Conservation (phyloP, 2,329 filamentous ascomycete genomes). For the Claviceps cyperi region DNA sequence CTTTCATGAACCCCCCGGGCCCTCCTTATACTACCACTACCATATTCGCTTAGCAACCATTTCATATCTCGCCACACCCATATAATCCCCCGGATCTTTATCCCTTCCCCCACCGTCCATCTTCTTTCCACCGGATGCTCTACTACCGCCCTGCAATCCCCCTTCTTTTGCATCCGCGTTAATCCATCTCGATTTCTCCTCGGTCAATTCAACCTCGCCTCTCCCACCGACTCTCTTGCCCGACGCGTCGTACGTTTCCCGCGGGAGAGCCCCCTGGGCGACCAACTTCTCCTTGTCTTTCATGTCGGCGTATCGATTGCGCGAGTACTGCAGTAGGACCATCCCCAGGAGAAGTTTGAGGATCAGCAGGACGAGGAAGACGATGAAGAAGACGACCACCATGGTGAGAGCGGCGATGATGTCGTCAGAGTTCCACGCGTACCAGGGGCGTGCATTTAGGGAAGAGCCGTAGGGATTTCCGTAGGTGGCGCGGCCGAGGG, state of each 20-base stretch:
- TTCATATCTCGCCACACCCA: conserved; percentile 67
- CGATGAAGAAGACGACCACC: conserved; percentile 69
- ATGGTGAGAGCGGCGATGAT: conserved; percentile 66
- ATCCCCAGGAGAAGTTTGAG: conserved; percentile 81
- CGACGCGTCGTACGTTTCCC: conserved; percentile 48
- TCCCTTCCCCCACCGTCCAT: conserved; percentile 23
- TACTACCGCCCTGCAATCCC: conserved; percentile 39
- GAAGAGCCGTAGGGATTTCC: conserved; percentile 33
- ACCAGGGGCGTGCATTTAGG: conserved; percentile 28
- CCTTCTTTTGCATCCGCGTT: conserved; percentile 77
- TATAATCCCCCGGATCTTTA: conserved; percentile 33
- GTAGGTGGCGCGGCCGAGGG: conserved; percentile 61
- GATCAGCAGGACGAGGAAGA: conserved; percentile 73
- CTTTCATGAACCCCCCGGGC: background rate
- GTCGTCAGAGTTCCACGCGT: conserved; percentile 53
- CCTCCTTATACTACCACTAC: conserved; percentile 52
- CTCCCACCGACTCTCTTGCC: conserved; percentile 68
- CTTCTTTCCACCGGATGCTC: conserved; percentile 40
- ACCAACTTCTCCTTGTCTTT: conserved; percentile 48
- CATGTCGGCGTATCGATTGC: conserved; percentile 69
- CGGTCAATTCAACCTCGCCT: conserved; percentile 75
- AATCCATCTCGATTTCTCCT: conserved; percentile 74
- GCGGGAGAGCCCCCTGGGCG: conserved; percentile 30
- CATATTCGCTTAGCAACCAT: conserved; percentile 97
- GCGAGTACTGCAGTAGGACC: conserved; percentile 64